These are phyloP conservation scores for Paecilomyces sp. DNA, from an alignment of 2,329 filamentous ascomycete species.

Conservation along the genomic window DNA sequence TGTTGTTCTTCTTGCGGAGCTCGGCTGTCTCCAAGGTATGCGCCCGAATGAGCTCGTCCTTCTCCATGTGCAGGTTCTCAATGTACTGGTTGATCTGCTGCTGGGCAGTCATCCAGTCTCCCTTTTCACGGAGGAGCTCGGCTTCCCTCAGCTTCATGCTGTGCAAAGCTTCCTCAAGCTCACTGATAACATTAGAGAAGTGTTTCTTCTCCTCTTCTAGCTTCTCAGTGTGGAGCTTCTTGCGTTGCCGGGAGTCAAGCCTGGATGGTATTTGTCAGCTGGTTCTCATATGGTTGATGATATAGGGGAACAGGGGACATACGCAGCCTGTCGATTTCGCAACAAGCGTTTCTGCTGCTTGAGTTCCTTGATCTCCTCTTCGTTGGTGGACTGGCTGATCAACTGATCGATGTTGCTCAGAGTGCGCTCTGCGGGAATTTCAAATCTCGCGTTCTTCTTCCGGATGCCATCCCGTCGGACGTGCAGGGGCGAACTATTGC, in stretches of 20 bases:
- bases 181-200: slow-evolving; percentile 66
- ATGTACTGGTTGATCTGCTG: slow-evolving; percentile 69
- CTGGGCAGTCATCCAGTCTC: slow-evolving; percentile 62
- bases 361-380: slow-evolving; percentile 92
- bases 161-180: slow-evolving; percentile 70
- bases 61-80: slow-evolving; percentile 71
- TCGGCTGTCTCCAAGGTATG: slow-evolving; percentile 89
- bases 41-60: slow-evolving; percentile 80
- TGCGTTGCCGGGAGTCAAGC: slow-evolving; percentile 91
- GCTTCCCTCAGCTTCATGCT: slow-evolving; percentile 58
- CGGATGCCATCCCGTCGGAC: slow-evolving; percentile 78
- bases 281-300: slow-evolving; percentile 9
- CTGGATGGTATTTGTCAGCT: slow-evolving; percentile 39
- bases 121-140: slow-evolving; percentile 46
- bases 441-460: slow-evolving; percentile 98
- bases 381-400: slow-evolving; percentile 72
- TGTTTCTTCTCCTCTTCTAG: slow-evolving; percentile 96
- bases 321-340: slow-evolving; percentile 95
- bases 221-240: slow-evolving; percentile 96
- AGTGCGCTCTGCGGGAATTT: slow-evolving; percentile 90
- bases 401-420: slow-evolving; percentile 91
- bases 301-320: slow-evolving; percentile 40
- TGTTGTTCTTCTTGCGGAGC: slow-evolving; percentile 83
- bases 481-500: slow-evolving; percentile 66
- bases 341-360: slow-evolving; percentile 97